A percentile compares a stretch with the other conserved stretches of the same genome.
Conservation (phyloP, 139 green algal genomes). For the Edaphochlamys debaryana region DNA sequence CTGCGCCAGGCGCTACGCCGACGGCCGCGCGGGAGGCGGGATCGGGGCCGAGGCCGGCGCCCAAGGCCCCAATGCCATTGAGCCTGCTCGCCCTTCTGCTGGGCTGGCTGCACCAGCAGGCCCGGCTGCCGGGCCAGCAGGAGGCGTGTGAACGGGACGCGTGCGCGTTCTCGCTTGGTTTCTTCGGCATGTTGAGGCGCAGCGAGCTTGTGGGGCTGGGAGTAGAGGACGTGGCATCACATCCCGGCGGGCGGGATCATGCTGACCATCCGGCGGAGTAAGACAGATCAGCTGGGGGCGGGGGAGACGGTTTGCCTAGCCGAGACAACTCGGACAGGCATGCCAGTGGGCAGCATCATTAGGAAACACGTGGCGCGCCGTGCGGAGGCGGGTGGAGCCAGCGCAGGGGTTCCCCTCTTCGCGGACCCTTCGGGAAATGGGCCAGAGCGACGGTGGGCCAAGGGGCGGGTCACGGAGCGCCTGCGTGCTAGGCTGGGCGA, state of each 20-base stretch:
- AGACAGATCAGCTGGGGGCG: neutral
- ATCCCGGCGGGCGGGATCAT: neutral
- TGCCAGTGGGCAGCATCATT: neutral
- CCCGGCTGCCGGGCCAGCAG: neutral
- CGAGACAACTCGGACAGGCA: neutral
- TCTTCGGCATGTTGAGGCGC: slow-evolving; percentile 7
- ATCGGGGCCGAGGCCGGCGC: too few species aligned
- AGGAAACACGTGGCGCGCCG: neutral
- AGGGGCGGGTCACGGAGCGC: neutral
- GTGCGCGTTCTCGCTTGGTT: slow-evolving; percentile 4
- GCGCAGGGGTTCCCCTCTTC: neutral
- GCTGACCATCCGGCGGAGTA: neutral
- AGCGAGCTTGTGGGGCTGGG: neutral
- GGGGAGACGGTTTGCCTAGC: neutral
- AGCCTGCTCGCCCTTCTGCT: neutral
- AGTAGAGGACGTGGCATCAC: neutral
- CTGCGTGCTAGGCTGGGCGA: neutral
- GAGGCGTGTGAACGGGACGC: neutral
- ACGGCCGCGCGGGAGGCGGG: too few species aligned
- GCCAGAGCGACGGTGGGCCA: too few species aligned
- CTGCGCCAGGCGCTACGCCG: neutral
- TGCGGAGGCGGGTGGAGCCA: too few species aligned
- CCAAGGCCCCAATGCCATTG: neutral
- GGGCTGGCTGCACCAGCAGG: neutral
- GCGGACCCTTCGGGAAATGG: too few species aligned